Conservation (phyloP, 2,329 filamentous ascomycete species). For the Hypoxylon sp. region DNA sequence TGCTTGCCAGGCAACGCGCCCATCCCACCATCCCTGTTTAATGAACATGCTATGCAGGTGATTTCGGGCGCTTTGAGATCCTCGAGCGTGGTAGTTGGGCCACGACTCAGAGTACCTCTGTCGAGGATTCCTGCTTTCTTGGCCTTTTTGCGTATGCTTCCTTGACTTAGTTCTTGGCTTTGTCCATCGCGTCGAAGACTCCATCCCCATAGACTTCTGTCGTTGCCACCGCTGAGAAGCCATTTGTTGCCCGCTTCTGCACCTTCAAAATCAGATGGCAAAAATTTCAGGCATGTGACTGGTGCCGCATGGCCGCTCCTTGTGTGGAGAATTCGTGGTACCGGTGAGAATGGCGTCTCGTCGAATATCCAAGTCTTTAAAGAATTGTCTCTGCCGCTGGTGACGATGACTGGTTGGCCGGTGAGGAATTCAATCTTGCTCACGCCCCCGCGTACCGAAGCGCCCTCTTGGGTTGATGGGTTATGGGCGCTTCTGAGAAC, state of each 20-base stretch:
- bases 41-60: slow-evolving; percentile 86
- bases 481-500: slow-evolving; percentile 89
- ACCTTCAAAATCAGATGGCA: slow-evolving; percentile 89
- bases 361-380: slow-evolving; percentile 98
- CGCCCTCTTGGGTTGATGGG: slow-evolving; percentile 66
- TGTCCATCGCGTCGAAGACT: slow-evolving; percentile 94
- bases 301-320: slow-evolving; percentile 90
- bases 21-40: slow-evolving; percentile 95
- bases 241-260: slow-evolving; percentile 90
- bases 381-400: slow-evolving; percentile 91
- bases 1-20: slow-evolving; percentile 82
- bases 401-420: slow-evolving; percentile 89
- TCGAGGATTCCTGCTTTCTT: slow-evolving; percentile 84
- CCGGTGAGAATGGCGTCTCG: slow-evolving; percentile 85
- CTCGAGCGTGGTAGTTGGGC: slow-evolving; percentile 71
- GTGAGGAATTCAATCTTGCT: slow-evolving; percentile 88
- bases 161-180: slow-evolving; percentile 91
- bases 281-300: slow-evolving; percentile 81
- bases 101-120: slow-evolving; percentile 62
- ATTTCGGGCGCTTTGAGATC: slow-evolving; percentile 90
- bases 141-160: slow-evolving; percentile 84
- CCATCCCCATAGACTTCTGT: slow-evolving; percentile 95
- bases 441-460: slow-evolving; percentile 75
- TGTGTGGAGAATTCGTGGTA: slow-evolving; percentile 84
- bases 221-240: slow-evolving; percentile 87